A percentile compares a stretch with the other conserved stretches of the same genome.
phyloP scores from a whole-genome alignment of 495 filamentous ascomycete genomes.

The Cercophora samala region DNA sequence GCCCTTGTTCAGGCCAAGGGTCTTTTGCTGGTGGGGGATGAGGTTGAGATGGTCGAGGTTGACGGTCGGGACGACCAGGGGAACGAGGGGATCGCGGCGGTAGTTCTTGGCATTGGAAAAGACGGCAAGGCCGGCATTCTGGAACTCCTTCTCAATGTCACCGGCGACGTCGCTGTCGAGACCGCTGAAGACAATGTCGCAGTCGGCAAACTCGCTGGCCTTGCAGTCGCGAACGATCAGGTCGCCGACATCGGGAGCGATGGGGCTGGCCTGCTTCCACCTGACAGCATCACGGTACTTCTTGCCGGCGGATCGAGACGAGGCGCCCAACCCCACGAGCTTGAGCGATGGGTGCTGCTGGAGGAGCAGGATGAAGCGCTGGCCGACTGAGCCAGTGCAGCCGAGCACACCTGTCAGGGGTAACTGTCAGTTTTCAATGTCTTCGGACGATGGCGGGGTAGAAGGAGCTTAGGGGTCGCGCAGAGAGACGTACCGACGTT shows the following conservation, averaged over 20 bases:
- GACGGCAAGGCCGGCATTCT: constrained; percentile 71
- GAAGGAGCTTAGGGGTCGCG: background rate
- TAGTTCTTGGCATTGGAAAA: constrained; percentile 92
- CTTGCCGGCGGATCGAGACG: constrained; percentile 73
- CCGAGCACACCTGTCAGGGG: constrained; percentile 58
- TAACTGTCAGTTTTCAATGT: constrained; percentile 11
- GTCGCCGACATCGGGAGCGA: constrained; percentile 62
- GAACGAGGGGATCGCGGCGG: constrained; percentile 76
- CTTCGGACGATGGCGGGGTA: background rate
- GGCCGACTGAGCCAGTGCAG: constrained; percentile 78
- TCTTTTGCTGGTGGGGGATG: constrained; percentile 70
- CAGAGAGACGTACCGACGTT: constrained; percentile 46
- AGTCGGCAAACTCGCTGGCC: constrained; percentile 70
- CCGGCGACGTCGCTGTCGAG: constrained; percentile 80
- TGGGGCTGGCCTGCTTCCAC: constrained; percentile 79
- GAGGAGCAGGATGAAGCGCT: constrained; percentile 80
- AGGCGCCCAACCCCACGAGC: constrained; percentile 75
- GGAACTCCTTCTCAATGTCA: constrained; percentile 77
- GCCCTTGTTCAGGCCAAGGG: constrained; percentile 65
- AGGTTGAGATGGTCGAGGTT: constrained; percentile 75
- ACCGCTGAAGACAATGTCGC: constrained; percentile 87
- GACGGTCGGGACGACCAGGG: constrained; percentile 80
- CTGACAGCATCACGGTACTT: constrained; percentile 76
- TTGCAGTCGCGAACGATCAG: constrained; percentile 73
- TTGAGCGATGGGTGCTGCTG: constrained; percentile 73